Conservation (phyloP, 2,329 filamentous ascomycete species). For the Apiospora aurea region DNA sequence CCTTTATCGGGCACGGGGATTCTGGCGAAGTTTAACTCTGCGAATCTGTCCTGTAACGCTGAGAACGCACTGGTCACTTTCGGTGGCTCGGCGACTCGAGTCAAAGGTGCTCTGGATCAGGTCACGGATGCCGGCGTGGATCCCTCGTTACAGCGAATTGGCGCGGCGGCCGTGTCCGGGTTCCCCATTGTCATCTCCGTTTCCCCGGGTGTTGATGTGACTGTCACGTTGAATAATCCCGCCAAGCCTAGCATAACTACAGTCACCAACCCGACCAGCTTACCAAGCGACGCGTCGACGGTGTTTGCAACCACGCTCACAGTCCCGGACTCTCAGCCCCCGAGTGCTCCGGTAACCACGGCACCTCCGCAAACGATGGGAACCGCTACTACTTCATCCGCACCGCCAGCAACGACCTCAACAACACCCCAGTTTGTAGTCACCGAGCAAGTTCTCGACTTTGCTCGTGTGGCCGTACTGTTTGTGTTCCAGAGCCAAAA, state of each 20-base stretch:
- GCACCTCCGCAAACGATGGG: constrained; percentile 29
- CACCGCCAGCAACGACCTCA: constrained; percentile 34
- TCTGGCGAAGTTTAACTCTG: constrained; percentile 76
- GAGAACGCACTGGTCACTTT: constrained; percentile 92
- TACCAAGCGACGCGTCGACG: constrained; percentile 30
- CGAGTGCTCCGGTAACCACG: background rate
- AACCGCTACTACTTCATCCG: constrained; percentile 34
- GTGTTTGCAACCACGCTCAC: constrained; percentile 5
- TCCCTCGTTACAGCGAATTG: constrained; percentile 31
- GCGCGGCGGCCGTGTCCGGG: constrained; percentile 28
- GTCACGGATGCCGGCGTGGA: constrained; percentile 36
- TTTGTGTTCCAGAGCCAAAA: constrained; percentile 65
- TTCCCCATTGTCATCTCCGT: constrained; percentile 45
- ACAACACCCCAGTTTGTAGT: constrained; percentile 52
- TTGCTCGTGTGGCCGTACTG: constrained; percentile 67
- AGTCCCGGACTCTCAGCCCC: background rate
- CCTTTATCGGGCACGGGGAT: constrained; percentile 74
- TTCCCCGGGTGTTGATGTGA: constrained; percentile 42
- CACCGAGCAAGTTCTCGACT: constrained; percentile 66
- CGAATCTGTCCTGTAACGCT: constrained; percentile 79
- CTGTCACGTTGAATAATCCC: constrained; percentile 40
- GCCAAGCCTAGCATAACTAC: constrained; percentile 28
- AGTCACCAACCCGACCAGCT: constrained; percentile 30
- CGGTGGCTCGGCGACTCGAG: constrained; percentile 53
- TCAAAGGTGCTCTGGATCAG: constrained; percentile 38